Base-by-base conservation (phyloP, 306 rosid species). In the Cicer bijugum region DNA sequence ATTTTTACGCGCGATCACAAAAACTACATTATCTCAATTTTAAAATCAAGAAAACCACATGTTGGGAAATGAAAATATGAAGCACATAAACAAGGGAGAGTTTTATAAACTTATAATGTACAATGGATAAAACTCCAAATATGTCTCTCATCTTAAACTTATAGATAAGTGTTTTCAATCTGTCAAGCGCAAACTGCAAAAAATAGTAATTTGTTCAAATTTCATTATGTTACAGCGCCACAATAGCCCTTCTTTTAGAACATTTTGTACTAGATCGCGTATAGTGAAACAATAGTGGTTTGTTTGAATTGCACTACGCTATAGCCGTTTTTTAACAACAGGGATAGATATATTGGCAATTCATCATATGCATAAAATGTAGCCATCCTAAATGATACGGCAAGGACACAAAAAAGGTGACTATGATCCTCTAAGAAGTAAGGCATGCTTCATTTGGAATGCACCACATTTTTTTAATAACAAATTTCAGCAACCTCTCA, bases 361-460 rank as follows among this genome's bases (percentile, higher is more conserved):
- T 65, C 74, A 58, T 50, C 63, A 65, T 47, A 17, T 14, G 47
- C 12, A 4, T 74, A 56, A 39, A 47, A 9, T 55, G 42, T 52
- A 45, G 11, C 60, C 53, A 69, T 28, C 75, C 75, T 63, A 56
- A 28, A 35, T 75, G 48, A 76, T 48, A 55, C 23, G 52, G 6
- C 20, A 53, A 76, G 57, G 12, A 45, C n/a, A 60, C 12, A 67
- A 71, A 64, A 46, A 47, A 9, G 39, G 37, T 23, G 45, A 50
- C 11, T 79, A n/a, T 45, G 67, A 19, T 37, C 12, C 20, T 28
- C 38, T 23, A 59, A 52, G 59, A 40, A 48, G 20, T 44, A 46
- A 59, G 43, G 6, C 6, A 12, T 11, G 8, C 33, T 40, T 45
- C 23, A 23, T 12, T 46, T 33, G 16, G 17, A 66, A 59, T 20